Evolutionary conservation across 1,284 basidiomycete genomes (phyloP).

Genomic region (Hypsizygus ulmarius): DNA sequence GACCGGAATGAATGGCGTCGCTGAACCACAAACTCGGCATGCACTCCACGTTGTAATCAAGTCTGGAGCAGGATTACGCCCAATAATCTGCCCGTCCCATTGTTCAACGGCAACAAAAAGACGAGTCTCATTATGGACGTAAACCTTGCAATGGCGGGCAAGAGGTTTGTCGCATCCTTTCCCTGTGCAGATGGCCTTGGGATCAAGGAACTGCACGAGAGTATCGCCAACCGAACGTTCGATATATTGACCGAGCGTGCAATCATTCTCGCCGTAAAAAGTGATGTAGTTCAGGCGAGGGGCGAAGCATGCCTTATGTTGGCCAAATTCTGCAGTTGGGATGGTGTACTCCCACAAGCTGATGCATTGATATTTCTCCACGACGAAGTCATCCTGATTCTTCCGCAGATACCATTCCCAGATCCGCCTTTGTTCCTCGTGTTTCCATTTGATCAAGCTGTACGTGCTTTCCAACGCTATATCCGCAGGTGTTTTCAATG

Average conservation of each 20-base stretch:
- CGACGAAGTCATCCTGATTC: constrained; percentile 80
- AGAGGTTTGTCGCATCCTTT: constrained; percentile 83
- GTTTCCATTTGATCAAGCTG: constrained; percentile 70
- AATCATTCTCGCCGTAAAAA: constrained; percentile 93
- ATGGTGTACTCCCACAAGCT: constrained; percentile 73
- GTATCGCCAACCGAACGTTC: constrained; percentile 77
- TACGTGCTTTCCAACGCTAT: constrained; percentile 74
- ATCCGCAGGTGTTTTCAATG: constrained; percentile 50
- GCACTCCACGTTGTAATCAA: constrained; percentile 91
- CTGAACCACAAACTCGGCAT: constrained; percentile 78
- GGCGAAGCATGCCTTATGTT: constrained; percentile 67
- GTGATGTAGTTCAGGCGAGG: constrained; percentile 72
- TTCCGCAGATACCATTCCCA: constrained; percentile 92
- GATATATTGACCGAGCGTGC: constrained; percentile 90
- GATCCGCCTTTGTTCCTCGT: constrained; percentile 80
- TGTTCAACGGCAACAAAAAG: constrained; percentile 85
- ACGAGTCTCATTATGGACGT: constrained; percentile 85
- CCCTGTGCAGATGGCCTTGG: constrained; percentile 74
- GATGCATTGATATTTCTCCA: constrained; percentile 93
- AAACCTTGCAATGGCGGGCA: constrained; percentile 84
- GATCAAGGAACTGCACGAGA: constrained; percentile 64
- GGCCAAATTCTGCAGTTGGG: constrained; percentile 64
- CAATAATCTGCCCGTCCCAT: constrained; percentile 76
- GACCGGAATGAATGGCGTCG: constrained; percentile 86
- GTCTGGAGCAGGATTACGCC: constrained; percentile 58